These are phyloP conservation scores for Exophiala spinifera DNA, from an alignment of 2,329 filamentous ascomycete species.

Conservation along the genomic window DNA sequence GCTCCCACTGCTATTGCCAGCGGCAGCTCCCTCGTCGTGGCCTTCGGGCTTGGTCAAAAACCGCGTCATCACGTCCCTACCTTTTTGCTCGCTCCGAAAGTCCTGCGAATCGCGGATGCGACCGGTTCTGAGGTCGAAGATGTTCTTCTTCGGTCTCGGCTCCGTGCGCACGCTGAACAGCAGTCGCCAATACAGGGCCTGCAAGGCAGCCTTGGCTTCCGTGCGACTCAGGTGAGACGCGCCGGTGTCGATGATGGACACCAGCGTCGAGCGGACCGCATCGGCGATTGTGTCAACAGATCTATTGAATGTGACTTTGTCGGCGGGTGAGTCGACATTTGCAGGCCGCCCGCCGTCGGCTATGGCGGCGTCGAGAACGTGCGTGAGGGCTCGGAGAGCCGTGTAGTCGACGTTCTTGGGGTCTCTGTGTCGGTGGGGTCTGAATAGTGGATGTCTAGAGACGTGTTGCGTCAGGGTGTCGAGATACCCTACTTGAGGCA, in stretches of 20 bases:
- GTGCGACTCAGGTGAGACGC: conserved; percentile 69
- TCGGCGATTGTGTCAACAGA: conserved; percentile 65
- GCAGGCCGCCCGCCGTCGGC: conserved; percentile 55
- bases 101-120: conserved; percentile 16
- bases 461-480: conserved; percentile 21
- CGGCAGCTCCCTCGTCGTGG: no score
- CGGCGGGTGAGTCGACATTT: conserved; percentile 31
- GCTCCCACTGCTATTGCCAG: no score
- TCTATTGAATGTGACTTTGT: conserved; percentile 60
- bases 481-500: conserved; percentile 10
- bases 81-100: conserved; percentile 19
- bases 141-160: conserved; percentile 50
- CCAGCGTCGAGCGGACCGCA: conserved; percentile 55
- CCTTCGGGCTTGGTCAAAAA: conserved; percentile 15
- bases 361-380: conserved; percentile 71
- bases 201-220: conserved; percentile 72
- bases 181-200: conserved; percentile 71
- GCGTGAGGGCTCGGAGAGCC: conserved; percentile 62
- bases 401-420: conserved; percentile 55
- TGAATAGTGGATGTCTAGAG: conserved; percentile 23
- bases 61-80: conserved; percentile 23
- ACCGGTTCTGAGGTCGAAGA: conserved; percentile 34
- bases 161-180: conserved; percentile 67
- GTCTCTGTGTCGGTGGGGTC: conserved; percentile 15
- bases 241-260: conserved; percentile 69